Base-by-base conservation (phyloP, 163 green algal species). In the Trebouxia gelatinosa region DNA sequence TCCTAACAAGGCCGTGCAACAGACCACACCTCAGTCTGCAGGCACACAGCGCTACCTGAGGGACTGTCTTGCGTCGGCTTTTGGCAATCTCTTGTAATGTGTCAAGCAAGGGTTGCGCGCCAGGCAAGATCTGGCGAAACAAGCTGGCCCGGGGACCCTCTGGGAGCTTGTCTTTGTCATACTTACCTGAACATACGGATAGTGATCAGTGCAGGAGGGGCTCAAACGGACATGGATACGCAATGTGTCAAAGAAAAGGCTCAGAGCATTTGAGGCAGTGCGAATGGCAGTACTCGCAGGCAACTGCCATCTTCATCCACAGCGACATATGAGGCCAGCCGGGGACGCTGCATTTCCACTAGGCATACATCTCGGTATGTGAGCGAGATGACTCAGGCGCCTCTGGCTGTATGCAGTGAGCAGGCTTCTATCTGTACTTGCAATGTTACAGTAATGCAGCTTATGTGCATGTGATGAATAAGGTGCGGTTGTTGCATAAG, bases 111-210 rank as follows among this genome's bases (percentile, higher is more conserved):
- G 90, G 90, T 11, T 84, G 64, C 26, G 92, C 50, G 40, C 90
- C 88, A 2, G 93, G 93, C 31, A 97, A 85, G 57, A 97, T 86
- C 77, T 93, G 85, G 72, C 79, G 82, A 77, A 98, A 97, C 16
- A 98, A 85, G 0, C 82, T 38, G 13, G 88, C 91, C 2, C 94
- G 83, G 21, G 89, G 94, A 3, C 89, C 92, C 28, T 50, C 23
- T 0, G 91, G 90, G 70, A 93, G 65, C 0, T 50, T 64, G 21
- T 77, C 71, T 37, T 76, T 21, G 28, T 48, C 78, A 78, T 92
- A 93, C 77, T 89, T 90, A 34, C 88, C 87, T 89, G 82, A 43
- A 0, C 31, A 39, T 23, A 13, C 43, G 13, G 43, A 54, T 54
- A 13, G 9, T 54, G 43, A 54, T 9, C 43, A 9, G 13, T 54